phyloP scores from a whole-genome alignment of 805 yeast genomes.

The Cyberlindnera samutprakarnensis region DNA sequence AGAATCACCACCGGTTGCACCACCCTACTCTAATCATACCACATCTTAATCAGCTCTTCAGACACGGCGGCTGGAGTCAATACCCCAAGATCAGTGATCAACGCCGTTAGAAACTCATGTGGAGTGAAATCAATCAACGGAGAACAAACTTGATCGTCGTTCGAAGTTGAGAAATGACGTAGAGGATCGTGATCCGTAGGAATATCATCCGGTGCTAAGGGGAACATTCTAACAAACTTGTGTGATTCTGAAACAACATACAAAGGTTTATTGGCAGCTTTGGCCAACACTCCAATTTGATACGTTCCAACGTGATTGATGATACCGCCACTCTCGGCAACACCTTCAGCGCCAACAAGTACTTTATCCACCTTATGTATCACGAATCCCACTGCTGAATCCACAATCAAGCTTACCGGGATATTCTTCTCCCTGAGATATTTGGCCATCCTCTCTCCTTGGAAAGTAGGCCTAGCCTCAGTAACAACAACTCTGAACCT shows the following conservation, averaged over 20 bases:
- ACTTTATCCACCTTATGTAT: slow-evolving; percentile 89
- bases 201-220: slow-evolving; percentile 85
- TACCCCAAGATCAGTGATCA: slow-evolving; percentile 94
- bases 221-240: slow-evolving; percentile 93
- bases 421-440: slow-evolving; percentile 62
- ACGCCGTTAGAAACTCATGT: slow-evolving; percentile 89
- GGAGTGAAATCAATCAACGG: slow-evolving; percentile 90
- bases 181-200: slow-evolving; percentile 50
- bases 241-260: slow-evolving; percentile 94
- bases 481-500: slow-evolving; percentile 89
- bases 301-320: slow-evolving; percentile 93
- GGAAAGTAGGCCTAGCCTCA: slow-evolving; percentile 82
- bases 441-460: slow-evolving; percentile 67
- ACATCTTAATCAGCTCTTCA: slow-evolving; percentile 96
- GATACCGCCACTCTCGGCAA: slow-evolving; percentile 97
- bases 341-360: slow-evolving; percentile 98
- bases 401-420: slow-evolving; percentile 84
- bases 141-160: slow-evolving; percentile 30
- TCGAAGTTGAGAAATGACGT: slow-evolving; percentile 30
- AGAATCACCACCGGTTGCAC: too few relatives aligned
- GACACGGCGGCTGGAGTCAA: slow-evolving; percentile 96
- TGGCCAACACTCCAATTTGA: slow-evolving; percentile 89
- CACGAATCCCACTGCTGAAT: slow-evolving; percentile 88
- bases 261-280: slow-evolving; percentile 83
- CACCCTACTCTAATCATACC: slow-evolving; percentile 93